Evolutionary conservation across 2,329 filamentous ascomycete species (phyloP), one percentile per base, ranked within the genome.

Genomic region (Paecilomyces niveus): DNA sequence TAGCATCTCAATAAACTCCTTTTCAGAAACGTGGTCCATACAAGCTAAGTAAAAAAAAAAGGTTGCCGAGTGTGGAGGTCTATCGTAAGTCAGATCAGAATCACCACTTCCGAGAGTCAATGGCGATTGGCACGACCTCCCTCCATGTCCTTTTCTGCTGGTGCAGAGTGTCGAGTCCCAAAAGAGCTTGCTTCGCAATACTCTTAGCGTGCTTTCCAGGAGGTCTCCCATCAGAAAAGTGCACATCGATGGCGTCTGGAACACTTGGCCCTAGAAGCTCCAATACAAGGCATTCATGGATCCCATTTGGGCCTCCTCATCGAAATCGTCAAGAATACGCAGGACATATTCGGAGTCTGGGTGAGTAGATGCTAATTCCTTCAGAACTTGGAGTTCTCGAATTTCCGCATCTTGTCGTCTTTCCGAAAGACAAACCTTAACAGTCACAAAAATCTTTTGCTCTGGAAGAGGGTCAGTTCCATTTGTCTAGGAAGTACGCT

Each of bases 141-240:
- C 76, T 61, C 76, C 74, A 66, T 80, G 74, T 39, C 70, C 69
- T 70, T 21, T 70, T 68, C 33, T 71, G 67, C 45, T 71, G 59
- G 55, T 79, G 75, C n/a, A 80, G 65, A 62, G 68, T 65, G 52
- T 67, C 65, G 50, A 79, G 66, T 45, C 71, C 73, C 35, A 69
- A 59, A 31, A 79, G 61, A 56, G 68, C 66, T 63, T 78, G 75
- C 58, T 74, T 74, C 10, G 75, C 68, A 65, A 78, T 75, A 18
- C 31, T 57, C 64, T 76, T 79, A 11, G 77, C 76, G 60, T 79
- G 73, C 59, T 64, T 61, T 29, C 67, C 71, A 3, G 77, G 76
- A 55, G 21, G 39, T 2, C 39, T 45, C 2, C 39, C 39, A 45
- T 45, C 39, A 8, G 39, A 18, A 9, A 45, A 45, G 39, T n/a